Evolutionary conservation across 768 basidiomycete species (phyloP).

Genomic region (Omphalotus guepiniiformis): DNA sequence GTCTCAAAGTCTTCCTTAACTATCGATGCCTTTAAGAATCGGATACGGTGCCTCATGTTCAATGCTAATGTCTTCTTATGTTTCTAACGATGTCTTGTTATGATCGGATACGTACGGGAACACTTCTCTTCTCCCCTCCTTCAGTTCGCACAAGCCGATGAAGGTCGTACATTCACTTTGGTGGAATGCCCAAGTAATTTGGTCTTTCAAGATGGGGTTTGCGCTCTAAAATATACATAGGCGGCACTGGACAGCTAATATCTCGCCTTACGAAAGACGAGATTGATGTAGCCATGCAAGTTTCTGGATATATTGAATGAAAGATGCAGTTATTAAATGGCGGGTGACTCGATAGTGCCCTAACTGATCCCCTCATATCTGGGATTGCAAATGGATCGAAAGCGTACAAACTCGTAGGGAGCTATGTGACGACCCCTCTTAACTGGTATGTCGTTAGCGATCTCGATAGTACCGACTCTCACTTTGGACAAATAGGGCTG

Average conservation of each 20-base stretch:
- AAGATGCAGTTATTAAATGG: background rate
- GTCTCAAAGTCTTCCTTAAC: too few relatives aligned
- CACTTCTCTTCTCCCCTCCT: constrained; percentile 93
- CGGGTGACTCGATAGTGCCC: constrained; percentile 47
- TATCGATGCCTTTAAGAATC: constrained; percentile 37
- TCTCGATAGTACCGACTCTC: background rate
- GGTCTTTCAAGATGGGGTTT: background rate
- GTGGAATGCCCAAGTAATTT: constrained; percentile 81
- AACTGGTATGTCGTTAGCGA: constrained; percentile 56
- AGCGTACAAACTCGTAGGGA: constrained; percentile 88
- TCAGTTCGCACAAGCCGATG: constrained; percentile 71
- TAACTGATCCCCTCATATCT: constrained; percentile 88
- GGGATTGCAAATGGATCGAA: constrained; percentile 88
- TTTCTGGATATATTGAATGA: background rate
- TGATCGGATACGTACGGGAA: constrained; percentile 59
- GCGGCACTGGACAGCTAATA: constrained; percentile 85
- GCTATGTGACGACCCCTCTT: constrained; percentile 84
- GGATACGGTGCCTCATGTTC: constrained; percentile 37
- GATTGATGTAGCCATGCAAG: constrained; percentile 81
- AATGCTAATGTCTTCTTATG: too few relatives aligned
- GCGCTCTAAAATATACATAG: constrained; percentile 29
- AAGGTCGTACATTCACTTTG: constrained; percentile 69
- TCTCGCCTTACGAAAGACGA: constrained; percentile 67
- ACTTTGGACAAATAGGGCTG: constrained; percentile 56
- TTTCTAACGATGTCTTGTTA: constrained; percentile 18